Evolutionary conservation across 1,139 yeast genomes (phyloP).

Genomic region (Hyphopichia buzzinii): DNA sequence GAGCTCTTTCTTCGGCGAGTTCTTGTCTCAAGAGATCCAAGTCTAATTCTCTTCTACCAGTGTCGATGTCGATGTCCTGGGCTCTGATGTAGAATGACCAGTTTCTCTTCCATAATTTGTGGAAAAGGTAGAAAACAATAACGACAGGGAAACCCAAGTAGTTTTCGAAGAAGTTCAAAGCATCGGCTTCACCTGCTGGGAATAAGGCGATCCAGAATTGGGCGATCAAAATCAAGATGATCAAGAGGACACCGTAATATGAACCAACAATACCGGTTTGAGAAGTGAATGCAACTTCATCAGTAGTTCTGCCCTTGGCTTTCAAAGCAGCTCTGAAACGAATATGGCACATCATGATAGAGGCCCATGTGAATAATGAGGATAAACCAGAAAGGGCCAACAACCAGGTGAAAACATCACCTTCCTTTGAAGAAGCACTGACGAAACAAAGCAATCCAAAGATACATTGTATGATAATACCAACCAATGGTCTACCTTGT

Average conservation of each 20-base stretch:
- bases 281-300: constrained; percentile 68
- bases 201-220: constrained; percentile 79
- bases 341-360: constrained; percentile 45
- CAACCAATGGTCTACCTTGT: constrained; percentile 7
- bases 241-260: constrained; percentile 57
- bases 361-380: constrained; percentile 28
- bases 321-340: constrained; percentile 55
- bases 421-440: constrained; percentile 22
- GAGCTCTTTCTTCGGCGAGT: constrained; percentile 58
- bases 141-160: constrained; percentile 65
- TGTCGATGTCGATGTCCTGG: constrained; percentile 59
- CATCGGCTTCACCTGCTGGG: constrained; percentile 62
- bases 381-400: constrained; percentile 28
- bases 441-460: constrained; percentile 30
- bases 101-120: constrained; percentile 55
- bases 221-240: constrained; percentile 64
- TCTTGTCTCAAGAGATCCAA: constrained; percentile 65
- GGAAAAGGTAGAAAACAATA: constrained; percentile 53
- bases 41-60: constrained; percentile 70
- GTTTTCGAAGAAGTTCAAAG: constrained; percentile 56
- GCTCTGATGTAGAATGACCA: constrained; percentile 48
- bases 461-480: constrained; percentile 19
- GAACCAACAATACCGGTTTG: constrained; percentile 75
- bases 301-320: constrained; percentile 59
- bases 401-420: constrained; percentile 23